Evolutionary conservation across 352 stramenopile genomes (phyloP), one percentile per base, ranked within the genome.

Genomic region (Phytopythium boreale): DNA sequence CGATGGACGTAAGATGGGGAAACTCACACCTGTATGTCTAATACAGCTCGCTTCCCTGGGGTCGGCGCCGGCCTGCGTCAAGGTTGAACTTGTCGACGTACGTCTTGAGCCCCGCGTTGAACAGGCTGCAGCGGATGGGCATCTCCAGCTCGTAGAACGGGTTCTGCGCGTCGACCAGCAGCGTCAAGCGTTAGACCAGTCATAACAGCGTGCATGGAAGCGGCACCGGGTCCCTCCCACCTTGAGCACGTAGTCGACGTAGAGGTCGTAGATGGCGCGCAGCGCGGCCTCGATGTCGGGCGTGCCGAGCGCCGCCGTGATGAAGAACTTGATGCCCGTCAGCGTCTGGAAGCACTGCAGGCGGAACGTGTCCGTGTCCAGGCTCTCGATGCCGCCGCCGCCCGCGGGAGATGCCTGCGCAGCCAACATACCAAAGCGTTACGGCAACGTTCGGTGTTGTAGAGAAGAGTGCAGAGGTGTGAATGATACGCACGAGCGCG

Each of bases 101-200:
- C 4, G 66, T 77, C 66, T 96, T 93, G 63, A 98, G 82, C 59
- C 90, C 79, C 20, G 76, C 63, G 62, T 97, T 94, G 72, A 98
- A 98, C 39, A 97, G 79, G 43, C 90, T 92, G 77, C 93, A 98
- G 44, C 93, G 90, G 68, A 98, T 97, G 14, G 93, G 92, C 90
- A 98, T 98, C 70, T 98, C 93, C 31, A 98, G 79, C 72, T 98
- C 92, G 70, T 98, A 98, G 67, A 98, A 98, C 17, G 93, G 93
- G 64, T 98, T 98, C 90, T 92, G 41, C 19, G 20, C 26, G 64
- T 8, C 9, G 17, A 43, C n/a, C 15, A 24, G 53, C 22, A 47
- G 15, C 17, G n/a, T 15, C 22, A 51, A 27, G 24, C 15, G 46
- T 41, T 52, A 41, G 22, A 53, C 24, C 14, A 0, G 22, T 19